Percentiles rank a stretch among this genome's conserved stretches.
Conservation (phyloP, 2,329 filamentous ascomycete species). For the Dactylonectria estremocensis region DNA sequence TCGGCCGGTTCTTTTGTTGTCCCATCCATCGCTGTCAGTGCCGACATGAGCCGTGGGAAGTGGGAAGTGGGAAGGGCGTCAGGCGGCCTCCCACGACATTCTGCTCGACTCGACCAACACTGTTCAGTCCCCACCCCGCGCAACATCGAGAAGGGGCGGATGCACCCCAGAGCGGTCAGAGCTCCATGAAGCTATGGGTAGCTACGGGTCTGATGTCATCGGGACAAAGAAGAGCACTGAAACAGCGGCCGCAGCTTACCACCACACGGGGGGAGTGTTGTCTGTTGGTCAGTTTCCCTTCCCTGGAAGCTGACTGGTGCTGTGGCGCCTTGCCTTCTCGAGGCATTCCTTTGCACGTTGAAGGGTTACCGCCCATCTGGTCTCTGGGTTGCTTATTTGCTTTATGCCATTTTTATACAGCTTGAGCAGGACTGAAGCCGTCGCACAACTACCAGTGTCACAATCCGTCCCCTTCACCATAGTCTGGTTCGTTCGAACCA, state of each 20-base stretch:
- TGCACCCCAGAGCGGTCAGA: not conserved
- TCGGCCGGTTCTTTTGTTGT: slow-evolving; percentile 12
- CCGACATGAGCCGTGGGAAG: slow-evolving; percentile 7
- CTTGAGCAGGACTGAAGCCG: not conserved
- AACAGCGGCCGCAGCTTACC: not conserved
- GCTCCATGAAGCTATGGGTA: not conserved
- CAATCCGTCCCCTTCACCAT: not conserved
- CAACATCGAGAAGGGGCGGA: slow-evolving; percentile 10
- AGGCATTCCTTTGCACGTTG: not conserved
- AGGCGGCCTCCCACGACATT: slow-evolving; percentile 29
- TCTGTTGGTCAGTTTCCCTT: not conserved
- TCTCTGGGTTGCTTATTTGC: not conserved
- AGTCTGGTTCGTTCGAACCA: not conserved
- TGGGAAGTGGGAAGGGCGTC: slow-evolving; percentile 5
- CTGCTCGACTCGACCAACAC: not conserved
- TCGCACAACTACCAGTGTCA: not conserved
- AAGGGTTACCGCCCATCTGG: not conserved
- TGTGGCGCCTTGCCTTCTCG: slow-evolving; percentile 16
- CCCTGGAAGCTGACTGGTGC: not conserved
- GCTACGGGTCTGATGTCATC: slow-evolving; percentile 7
- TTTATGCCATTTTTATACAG: not conserved
- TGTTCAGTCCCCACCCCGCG: not conserved
- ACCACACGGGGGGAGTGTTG: not conserved
- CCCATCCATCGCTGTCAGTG: slow-evolving; percentile 4
- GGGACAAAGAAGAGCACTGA: not conserved